Percentiles rank a stretch among this genome's conserved stretches.
These are phyloP conservation scores for Phytophthora cajani DNA, from an alignment of 352 stramenopile species.

Conservation along the genomic window DNA sequence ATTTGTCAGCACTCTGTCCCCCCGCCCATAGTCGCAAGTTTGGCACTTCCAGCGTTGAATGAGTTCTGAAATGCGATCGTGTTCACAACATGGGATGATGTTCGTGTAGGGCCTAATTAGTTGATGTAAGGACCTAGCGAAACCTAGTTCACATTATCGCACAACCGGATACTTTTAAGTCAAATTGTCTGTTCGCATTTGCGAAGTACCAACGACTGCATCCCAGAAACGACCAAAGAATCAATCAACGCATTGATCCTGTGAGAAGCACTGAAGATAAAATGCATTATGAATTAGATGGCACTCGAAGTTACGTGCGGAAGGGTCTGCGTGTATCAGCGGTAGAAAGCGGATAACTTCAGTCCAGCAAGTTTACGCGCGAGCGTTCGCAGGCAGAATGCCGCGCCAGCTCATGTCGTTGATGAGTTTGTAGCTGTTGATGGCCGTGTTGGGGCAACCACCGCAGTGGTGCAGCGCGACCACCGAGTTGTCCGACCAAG, in stretches of 20 bases:
- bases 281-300: neutral
- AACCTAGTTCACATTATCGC: neutral
- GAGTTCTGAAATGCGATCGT: neutral
- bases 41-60: neutral
- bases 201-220: neutral
- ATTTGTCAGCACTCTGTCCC: neutral
- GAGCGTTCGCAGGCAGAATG: slow-evolving; percentile 51
- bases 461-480: slow-evolving; percentile 80
- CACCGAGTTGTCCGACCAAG: slow-evolving; percentile 64
- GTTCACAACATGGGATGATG: neutral
- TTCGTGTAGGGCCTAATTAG: neutral
- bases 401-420: slow-evolving; percentile 48
- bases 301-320: neutral
- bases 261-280: neutral
- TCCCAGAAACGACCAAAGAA: neutral
- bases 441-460: slow-evolving; percentile 76
- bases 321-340: neutral
- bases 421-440: slow-evolving; percentile 70
- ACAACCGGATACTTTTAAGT: neutral
- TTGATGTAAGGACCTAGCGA: neutral
- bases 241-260: neutral
- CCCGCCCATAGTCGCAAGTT: no score
- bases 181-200: neutral
- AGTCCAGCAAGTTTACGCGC: slow-evolving; percentile 24
- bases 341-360: neutral